Evolutionary conservation across 129 eudicot species (phyloP).

Genomic region (Glebionis coronaria): DNA sequence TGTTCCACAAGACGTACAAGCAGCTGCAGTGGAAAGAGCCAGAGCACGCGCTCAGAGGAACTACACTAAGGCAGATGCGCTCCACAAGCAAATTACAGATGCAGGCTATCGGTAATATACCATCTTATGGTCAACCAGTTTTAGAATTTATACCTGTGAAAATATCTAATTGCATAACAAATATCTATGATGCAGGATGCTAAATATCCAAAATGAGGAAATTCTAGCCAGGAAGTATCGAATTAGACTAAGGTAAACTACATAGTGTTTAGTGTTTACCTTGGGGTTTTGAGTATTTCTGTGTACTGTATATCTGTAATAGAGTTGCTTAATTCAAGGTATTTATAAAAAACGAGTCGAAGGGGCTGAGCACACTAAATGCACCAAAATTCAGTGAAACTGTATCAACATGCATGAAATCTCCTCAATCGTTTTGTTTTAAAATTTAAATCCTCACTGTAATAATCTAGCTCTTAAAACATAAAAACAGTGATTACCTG

Average conservation of each 20-base stretch:
- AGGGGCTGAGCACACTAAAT: too few relatives aligned
- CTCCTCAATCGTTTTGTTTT: too few relatives aligned
- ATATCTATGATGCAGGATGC: conserved; percentile 46
- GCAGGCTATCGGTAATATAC: conserved; percentile 65
- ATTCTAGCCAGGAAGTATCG: conserved; percentile 80
- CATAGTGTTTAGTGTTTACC: too few relatives aligned
- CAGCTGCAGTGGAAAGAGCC: conserved; percentile 66
- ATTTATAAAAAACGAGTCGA: too few relatives aligned
- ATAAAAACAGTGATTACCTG: too few relatives aligned
- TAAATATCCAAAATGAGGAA: conserved; percentile 58
- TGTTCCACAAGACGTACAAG: conserved; percentile 70
- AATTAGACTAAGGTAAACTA: conserved; percentile 69
- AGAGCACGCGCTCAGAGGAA: conserved; percentile 71
- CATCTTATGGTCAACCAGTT: not conserved
- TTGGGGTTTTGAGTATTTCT: not conserved
- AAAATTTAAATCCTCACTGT: too few relatives aligned
- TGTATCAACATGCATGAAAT: not conserved
- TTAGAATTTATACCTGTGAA: not conserved
- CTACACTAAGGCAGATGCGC: conserved; percentile 78
- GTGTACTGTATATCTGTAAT: not conserved
- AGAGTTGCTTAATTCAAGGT: too few relatives aligned
- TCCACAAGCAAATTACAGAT: conserved; percentile 62
- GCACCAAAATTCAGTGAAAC: too few relatives aligned
- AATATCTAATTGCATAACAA: conserved; percentile 4
- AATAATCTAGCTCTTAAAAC: too few relatives aligned